phyloP scores from a whole-genome alignment of 345 rosid genomes.

The Jatropha curcas region DNA sequence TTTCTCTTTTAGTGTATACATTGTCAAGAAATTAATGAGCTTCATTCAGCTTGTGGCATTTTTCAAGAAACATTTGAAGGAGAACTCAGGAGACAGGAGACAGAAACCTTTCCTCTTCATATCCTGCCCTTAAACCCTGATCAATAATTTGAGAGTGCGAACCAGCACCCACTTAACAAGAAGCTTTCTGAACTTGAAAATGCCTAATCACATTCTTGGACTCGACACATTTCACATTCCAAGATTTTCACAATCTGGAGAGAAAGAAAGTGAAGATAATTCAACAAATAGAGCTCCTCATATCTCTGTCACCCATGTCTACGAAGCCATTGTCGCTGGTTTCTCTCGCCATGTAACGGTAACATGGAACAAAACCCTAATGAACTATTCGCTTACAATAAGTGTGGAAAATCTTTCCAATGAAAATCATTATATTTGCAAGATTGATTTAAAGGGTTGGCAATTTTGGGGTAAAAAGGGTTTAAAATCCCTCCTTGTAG shows the following conservation, averaged over 20 bases:
- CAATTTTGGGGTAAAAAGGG: constrained; percentile 76
- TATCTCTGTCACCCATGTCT: constrained; percentile 48
- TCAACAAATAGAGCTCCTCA: constrained; percentile 21
- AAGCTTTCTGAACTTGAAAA: not conserved
- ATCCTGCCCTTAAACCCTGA: not conserved
- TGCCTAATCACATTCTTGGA: constrained; percentile 20
- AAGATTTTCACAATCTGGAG: constrained; percentile 17
- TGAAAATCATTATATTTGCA: constrained; percentile 41
- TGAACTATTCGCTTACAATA: constrained; percentile 45
- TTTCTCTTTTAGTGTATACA: too few relatives aligned
- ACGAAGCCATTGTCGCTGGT: constrained; percentile 45
- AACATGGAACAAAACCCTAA: constrained; percentile 55
- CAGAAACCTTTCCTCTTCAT: too few relatives aligned
- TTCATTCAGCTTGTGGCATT: too few relatives aligned
- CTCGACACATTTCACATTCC: constrained; percentile 19
- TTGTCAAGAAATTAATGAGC: too few relatives aligned
- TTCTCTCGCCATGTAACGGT: constrained; percentile 40
- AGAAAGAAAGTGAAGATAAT: constrained; percentile 27
- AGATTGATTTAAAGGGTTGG: constrained; percentile 62
- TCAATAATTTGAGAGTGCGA: not conserved
- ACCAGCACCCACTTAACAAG: not conserved
- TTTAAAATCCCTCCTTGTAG: constrained; percentile 57
- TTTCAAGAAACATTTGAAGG: too few relatives aligned
- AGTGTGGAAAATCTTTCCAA: constrained; percentile 43
- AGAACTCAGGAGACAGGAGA: not conserved